Evolutionary conservation across 345 rosid species (phyloP).

Genomic region (Tarenaya hassleriana): DNA sequence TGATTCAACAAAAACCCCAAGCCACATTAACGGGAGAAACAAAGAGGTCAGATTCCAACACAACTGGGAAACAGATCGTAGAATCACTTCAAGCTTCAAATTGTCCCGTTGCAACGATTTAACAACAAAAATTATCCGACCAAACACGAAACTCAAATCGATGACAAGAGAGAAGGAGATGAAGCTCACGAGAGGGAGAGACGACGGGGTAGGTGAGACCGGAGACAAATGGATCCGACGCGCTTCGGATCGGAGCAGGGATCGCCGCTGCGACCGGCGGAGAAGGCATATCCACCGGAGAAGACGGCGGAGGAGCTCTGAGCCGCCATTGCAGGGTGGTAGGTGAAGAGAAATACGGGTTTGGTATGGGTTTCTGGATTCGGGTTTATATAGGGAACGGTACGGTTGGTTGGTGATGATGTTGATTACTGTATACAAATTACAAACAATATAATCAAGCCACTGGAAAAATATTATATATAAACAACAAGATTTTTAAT

Average conservation of each 20-base stretch:
- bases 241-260: constrained; percentile 18
- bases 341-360: constrained; percentile 11
- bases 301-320: constrained; percentile 21
- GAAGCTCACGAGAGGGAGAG: constrained; percentile 33
- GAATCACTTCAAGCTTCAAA: too few species aligned
- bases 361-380: too few species aligned
- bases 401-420: not conserved
- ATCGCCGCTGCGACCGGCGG: constrained; percentile 4
- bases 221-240: constrained; percentile 37
- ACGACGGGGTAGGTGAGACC: constrained; percentile 13
- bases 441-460: not conserved
- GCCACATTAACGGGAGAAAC: too few species aligned
- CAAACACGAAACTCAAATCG: constrained; percentile 7
- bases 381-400: too few species aligned
- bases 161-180: not conserved
- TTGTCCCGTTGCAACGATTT: too few species aligned
- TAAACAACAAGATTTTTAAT: not conserved
- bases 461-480: not conserved
- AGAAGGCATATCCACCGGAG: constrained; percentile 12
- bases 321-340: constrained; percentile 25
- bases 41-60: too few species aligned
- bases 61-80: too few species aligned
- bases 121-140: not conserved
- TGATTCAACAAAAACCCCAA: too few species aligned
- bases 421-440: not conserved